Conservation (phyloP, 2,329 filamentous ascomycete genomes). For the Dactylellina haptotyla region DNA sequence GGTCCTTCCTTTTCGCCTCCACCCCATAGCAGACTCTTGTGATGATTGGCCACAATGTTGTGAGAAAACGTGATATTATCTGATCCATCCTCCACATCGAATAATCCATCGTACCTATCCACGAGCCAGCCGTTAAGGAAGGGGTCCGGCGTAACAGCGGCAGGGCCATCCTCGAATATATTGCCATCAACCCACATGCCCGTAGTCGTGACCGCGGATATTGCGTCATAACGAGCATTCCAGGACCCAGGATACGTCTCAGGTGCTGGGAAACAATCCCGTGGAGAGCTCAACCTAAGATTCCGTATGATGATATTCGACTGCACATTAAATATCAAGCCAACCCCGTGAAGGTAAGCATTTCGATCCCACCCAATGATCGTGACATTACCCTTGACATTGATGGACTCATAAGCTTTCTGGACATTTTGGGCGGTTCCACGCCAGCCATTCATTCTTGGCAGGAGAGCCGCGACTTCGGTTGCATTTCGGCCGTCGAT, state of each 20-base stretch:
- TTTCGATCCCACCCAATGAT: constrained; percentile 46
- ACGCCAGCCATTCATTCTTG: constrained; percentile 53
- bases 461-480: constrained; percentile 35
- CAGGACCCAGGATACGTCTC: constrained; percentile 52
- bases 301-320: constrained; percentile 54
- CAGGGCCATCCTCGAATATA: constrained; percentile 50
- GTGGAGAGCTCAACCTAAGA: constrained; percentile 47
- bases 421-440: constrained; percentile 53
- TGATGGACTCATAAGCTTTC: constrained; percentile 53
- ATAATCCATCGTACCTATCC: constrained; percentile 50
- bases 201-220: constrained; percentile 52
- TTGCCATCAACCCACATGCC: constrained; percentile 55
- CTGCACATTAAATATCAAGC: constrained; percentile 50
- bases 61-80: constrained; percentile 56
- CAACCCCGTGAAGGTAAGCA: constrained; percentile 47
- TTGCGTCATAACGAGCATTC: constrained; percentile 55
- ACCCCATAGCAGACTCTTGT: constrained; percentile 54
- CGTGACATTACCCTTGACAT: constrained; percentile 41
- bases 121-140: constrained; percentile 51
- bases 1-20: constrained; percentile 54
- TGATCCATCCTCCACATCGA: constrained; percentile 54
- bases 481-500: constrained; percentile 52
- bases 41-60: constrained; percentile 54
- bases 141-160: constrained; percentile 37
- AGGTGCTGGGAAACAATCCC: constrained; percentile 55